Percentiles rank a stretch among this genome's conserved stretches.
phyloP scores from a whole-genome alignment of 345 rosid species.

The Capsella bursapastoris region DNA sequence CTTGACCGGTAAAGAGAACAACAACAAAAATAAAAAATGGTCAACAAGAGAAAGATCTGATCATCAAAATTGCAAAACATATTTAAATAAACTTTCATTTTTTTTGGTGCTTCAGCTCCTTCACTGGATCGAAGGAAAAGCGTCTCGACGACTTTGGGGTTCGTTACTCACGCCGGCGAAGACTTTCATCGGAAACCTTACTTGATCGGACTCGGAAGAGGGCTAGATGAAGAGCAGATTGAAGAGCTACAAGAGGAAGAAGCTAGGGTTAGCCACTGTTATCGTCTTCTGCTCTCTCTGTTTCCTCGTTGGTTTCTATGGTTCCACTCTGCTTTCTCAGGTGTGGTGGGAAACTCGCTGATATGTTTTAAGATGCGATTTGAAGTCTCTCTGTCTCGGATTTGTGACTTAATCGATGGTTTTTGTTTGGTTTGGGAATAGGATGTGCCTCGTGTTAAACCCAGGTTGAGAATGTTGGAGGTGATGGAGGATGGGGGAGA shows the following conservation, averaged over 20 bases:
- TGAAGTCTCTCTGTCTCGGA: not conserved
- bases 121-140: constrained; percentile 10
- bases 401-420: constrained; percentile 11
- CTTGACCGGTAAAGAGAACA: not conserved
- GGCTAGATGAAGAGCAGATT: constrained; percentile 63
- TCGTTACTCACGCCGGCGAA: not conserved
- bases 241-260: constrained; percentile 59
- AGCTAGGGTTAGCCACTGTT: constrained; percentile 56
- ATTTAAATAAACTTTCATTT: no score
- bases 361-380: not conserved
- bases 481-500: constrained; percentile 44
- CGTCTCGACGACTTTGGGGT: not conserved
- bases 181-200: constrained; percentile 10
- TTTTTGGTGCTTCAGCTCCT: not conserved
- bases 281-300: constrained; percentile 56
- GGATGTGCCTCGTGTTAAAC: constrained; percentile 63
- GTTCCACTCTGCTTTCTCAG: constrained; percentile 57
- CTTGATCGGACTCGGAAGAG: not conserved
- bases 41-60: constrained; percentile 5
- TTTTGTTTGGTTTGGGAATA: constrained; percentile 29
- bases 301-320: constrained; percentile 72
- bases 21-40: not conserved
- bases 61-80: not conserved
- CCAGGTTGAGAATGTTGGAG: constrained; percentile 63
- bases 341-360: constrained; percentile 31